Conservation (phyloP, 140 eudicot genomes). For the Oenanthe javanica region DNA sequence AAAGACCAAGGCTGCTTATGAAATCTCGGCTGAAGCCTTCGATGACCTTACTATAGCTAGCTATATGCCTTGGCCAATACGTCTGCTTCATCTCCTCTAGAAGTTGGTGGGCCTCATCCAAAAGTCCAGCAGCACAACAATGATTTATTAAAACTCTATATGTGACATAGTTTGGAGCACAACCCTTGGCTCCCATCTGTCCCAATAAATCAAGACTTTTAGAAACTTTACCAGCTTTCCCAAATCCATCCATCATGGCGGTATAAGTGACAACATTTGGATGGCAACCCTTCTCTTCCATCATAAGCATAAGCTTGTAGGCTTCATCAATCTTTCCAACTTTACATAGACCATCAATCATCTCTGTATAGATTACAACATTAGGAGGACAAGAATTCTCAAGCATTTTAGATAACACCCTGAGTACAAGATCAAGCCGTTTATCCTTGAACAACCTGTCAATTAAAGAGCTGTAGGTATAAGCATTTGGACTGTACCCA, state of each 20-base stretch:
- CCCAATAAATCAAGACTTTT: conserved; percentile 65
- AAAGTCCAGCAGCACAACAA: conserved; percentile 49
- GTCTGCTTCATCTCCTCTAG: conserved; percentile 90
- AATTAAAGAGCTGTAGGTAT: conserved; percentile 76
- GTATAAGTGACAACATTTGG: conserved; percentile 98
- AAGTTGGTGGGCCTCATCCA: conserved; percentile 68
- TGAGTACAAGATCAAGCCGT: conserved; percentile 79
- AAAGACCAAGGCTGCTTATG: conserved; percentile 46
- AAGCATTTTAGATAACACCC: conserved; percentile 76
- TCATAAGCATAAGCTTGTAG: conserved; percentile 78
- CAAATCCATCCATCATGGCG: conserved; percentile 87
- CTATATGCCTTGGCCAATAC: conserved; percentile 68
- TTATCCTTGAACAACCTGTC: conserved; percentile 85
- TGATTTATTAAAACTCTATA: conserved; percentile 67
- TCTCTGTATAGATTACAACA: conserved; percentile 75
- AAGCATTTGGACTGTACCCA: conserved; percentile 64
- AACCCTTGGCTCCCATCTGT: conserved; percentile 60
- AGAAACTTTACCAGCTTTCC: conserved; percentile 54
- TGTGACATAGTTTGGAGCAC: conserved; percentile 86
- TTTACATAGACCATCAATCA: conserved; percentile 95
- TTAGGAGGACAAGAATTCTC: conserved; percentile 71
- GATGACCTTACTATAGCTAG: conserved; percentile 62
- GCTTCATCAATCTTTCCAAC: conserved; percentile 83
- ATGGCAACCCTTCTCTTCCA: conserved; percentile 83
- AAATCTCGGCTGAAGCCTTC: conserved; percentile 79